Percentiles rank a stretch among this genome's conserved stretches.
phyloP scores from a whole-genome alignment of 1,284 basidiomycete genomes.

The Microbotryum scabiosae region DNA sequence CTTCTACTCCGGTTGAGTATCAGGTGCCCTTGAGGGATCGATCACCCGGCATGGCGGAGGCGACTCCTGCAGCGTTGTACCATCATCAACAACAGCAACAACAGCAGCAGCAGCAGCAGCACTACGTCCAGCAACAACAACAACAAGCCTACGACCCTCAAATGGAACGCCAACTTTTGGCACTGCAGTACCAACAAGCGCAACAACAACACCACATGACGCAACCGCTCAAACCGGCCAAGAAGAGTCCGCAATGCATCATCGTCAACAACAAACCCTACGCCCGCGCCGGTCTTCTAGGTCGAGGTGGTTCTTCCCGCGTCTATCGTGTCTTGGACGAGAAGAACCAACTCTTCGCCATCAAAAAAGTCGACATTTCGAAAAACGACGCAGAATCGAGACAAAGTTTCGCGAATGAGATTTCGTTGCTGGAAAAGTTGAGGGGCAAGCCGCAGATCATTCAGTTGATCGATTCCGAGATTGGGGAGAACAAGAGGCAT shows the following conservation, averaged over 20 bases:
- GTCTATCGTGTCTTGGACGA: constrained; percentile 78
- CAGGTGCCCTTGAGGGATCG: constrained; percentile 22
- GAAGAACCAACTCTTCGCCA: constrained; percentile 65
- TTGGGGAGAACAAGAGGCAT: constrained; percentile 49
- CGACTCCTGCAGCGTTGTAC: constrained; percentile 21
- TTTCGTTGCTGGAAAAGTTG: constrained; percentile 72
- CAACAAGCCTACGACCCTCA: constrained; percentile 8
- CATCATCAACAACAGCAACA: constrained; percentile 24
- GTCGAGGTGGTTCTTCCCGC: constrained; percentile 85
- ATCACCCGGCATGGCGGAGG: constrained; percentile 24
- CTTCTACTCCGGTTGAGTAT: constrained; percentile 4
- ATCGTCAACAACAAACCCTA: constrained; percentile 67
- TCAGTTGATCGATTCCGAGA: constrained; percentile 74
- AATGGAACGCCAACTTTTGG: background rate
- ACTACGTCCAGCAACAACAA: constrained; percentile 11
- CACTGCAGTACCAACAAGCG: constrained; percentile 5
- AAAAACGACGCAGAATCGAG: constrained; percentile 72
- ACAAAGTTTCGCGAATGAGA: constrained; percentile 89
- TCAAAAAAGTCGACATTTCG: constrained; percentile 80
- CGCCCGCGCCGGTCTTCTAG: constrained; percentile 72
- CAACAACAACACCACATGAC: constrained; percentile 9
- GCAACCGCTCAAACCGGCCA: constrained; percentile 11
- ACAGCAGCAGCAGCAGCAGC: constrained; percentile 10
- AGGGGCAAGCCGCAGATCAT: constrained; percentile 84
- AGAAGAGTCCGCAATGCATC: constrained; percentile 12